Conservation (phyloP, 768 basidiomycete species). For the Auricularia heimuer region DNA sequence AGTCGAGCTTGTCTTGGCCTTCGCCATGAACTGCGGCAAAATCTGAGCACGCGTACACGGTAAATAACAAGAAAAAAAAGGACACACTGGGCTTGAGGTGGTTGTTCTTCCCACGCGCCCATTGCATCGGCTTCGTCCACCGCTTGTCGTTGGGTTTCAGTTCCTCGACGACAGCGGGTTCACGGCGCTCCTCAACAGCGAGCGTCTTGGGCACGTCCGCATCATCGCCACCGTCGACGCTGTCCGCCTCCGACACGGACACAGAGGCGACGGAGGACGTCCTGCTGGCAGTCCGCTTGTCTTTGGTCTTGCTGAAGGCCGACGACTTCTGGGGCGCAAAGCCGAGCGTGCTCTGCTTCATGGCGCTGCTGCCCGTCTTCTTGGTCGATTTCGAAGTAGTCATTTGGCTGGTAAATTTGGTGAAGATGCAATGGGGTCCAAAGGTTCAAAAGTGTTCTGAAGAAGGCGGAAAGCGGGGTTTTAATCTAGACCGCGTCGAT, state of each 20-base stretch:
- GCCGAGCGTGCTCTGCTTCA: neutral
- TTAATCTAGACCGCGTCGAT: neutral
- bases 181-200: neutral
- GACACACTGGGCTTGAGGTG: constrained; percentile 49
- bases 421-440: neutral
- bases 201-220: neutral
- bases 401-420: neutral
- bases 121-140: neutral
- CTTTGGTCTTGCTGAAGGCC: neutral
- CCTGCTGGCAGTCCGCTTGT: neutral
- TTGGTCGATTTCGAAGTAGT: neutral
- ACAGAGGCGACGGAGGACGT: neutral
- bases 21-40: constrained; percentile 49
- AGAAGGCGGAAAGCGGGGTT: neutral
- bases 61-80: neutral
- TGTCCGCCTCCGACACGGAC: neutral
- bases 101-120: constrained; percentile 44
- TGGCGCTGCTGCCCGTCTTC: neutral
- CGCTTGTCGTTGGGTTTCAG: neutral
- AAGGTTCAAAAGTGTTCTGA: neutral
- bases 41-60: constrained; percentile 1
- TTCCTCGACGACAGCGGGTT: neutral
- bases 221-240: neutral
- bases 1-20: constrained; percentile 50
- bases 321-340: neutral